Evolutionary conservation across 805 yeast species (phyloP).

Genomic region (Candida stauntonica): DNA sequence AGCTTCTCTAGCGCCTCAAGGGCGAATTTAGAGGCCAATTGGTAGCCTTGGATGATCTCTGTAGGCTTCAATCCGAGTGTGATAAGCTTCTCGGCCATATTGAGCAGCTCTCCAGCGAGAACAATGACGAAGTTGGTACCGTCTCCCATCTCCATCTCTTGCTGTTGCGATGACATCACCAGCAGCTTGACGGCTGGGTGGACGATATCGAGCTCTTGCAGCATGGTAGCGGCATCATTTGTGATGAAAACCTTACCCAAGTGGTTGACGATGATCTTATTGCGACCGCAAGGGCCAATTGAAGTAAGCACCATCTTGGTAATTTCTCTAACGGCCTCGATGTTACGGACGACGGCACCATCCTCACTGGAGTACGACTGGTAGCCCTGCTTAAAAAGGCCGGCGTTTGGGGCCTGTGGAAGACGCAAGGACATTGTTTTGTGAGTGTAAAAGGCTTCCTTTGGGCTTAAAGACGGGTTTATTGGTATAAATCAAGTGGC

Average conservation of each 20-base stretch:
- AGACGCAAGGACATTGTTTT: slow-evolving; percentile 74
- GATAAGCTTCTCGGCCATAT: slow-evolving; percentile 79
- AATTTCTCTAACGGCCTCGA: slow-evolving; percentile 91
- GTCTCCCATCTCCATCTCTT: slow-evolving; percentile 96
- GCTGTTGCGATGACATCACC: slow-evolving; percentile 96
- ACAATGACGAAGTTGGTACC: slow-evolving; percentile 88
- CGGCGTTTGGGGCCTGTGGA: slow-evolving; percentile 90
- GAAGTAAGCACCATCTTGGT: slow-evolving; percentile 88
- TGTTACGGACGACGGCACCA: slow-evolving; percentile 90
- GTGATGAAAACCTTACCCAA: slow-evolving; percentile 84
- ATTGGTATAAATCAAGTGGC: no score
- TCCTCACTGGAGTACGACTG: slow-evolving; percentile 82
- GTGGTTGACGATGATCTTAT: slow-evolving; percentile 90
- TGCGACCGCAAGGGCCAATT: slow-evolving; percentile 96
- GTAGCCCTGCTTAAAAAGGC: slow-evolving; percentile 94
- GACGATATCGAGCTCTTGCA: slow-evolving; percentile 86
- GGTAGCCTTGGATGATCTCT: slow-evolving; percentile 91
- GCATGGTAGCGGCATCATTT: slow-evolving; percentile 97
- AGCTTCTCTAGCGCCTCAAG: slow-evolving; percentile 62
- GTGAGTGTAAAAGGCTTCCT: no score
- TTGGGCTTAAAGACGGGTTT: no score
- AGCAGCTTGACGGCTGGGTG: slow-evolving; percentile 96
- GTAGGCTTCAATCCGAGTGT: slow-evolving; percentile 85
- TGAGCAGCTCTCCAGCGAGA: slow-evolving; percentile 88
- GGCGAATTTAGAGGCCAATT: slow-evolving; percentile 77